A percentile compares a stretch with the other conserved stretches of the same genome.
These are phyloP conservation scores for Aspergillus spinulosporus DNA, from an alignment of 2,329 filamentous ascomycete species.

Conservation along the genomic window DNA sequence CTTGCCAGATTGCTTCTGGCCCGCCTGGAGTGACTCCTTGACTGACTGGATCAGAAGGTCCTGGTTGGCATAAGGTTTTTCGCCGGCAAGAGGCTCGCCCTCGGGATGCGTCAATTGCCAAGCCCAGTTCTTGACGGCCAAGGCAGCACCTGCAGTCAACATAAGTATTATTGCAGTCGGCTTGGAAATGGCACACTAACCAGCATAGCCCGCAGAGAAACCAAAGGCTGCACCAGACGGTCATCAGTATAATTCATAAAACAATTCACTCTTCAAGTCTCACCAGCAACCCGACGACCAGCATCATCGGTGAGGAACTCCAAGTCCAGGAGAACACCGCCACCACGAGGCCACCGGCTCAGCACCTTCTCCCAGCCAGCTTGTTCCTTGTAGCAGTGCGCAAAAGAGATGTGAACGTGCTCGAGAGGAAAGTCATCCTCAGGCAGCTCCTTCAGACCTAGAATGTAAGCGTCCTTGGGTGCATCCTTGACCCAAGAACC, in stretches of 20 bases:
- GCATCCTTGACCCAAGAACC: slow-evolving; percentile 66
- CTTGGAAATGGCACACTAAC: slow-evolving; percentile 23
- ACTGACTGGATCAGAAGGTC: slow-evolving; percentile 70
- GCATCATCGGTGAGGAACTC: slow-evolving; percentile 78
- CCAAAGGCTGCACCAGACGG: slow-evolving; percentile 40
- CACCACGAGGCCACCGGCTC: slow-evolving; percentile 73
- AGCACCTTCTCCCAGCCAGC: slow-evolving; percentile 76
- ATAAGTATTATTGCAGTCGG: slow-evolving; percentile 9
- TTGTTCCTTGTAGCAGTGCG: slow-evolving; percentile 75
- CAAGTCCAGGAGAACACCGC: slow-evolving; percentile 77
- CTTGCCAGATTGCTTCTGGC: slow-evolving; percentile 65
- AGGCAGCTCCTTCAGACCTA: slow-evolving; percentile 76
- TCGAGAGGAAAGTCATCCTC: slow-evolving; percentile 69
- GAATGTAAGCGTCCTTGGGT: slow-evolving; percentile 67
- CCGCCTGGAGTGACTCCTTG: slow-evolving; percentile 67
- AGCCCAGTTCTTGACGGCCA: slow-evolving; percentile 78
- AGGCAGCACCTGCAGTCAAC: slow-evolving; percentile 56
- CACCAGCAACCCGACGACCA: slow-evolving; percentile 56
- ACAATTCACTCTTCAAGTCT: no score
- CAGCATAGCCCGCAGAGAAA: slow-evolving; percentile 73
- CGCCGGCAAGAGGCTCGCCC: slow-evolving; percentile 64
- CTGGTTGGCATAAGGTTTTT: slow-evolving; percentile 65
- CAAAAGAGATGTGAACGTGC: slow-evolving; percentile 72
- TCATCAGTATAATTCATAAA: slow-evolving; percentile 9
- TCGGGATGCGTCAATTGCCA: slow-evolving; percentile 73